Percentiles rank a stretch among this genome's conserved stretches.
Evolutionary conservation across 2,329 filamentous ascomycete genomes (phyloP).

Genomic region (Hypoxylon sp.): DNA sequence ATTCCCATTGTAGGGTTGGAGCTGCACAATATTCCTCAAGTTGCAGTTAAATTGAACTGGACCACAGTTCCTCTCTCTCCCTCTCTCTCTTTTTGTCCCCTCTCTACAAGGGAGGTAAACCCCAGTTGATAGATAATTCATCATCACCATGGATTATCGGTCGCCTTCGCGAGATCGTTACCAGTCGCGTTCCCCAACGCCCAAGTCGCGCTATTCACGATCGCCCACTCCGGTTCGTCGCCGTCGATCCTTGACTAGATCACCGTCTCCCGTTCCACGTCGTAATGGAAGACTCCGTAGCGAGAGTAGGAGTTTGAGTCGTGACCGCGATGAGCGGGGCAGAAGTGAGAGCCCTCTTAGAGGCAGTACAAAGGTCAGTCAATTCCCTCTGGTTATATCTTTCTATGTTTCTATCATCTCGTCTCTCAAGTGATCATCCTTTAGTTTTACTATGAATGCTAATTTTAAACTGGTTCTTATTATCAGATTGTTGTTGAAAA

Average conservation of each 20-base stretch:
- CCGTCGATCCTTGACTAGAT: conserved; percentile 52
- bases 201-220: conserved; percentile 58
- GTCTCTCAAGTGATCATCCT: background rate
- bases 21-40: background rate
- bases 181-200: conserved; percentile 54
- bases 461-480: conserved; percentile 6
- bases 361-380: conserved; percentile 54
- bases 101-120: background rate
- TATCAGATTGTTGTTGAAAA: conserved; percentile 93
- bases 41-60: background rate
- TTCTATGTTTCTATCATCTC: conserved; percentile 16
- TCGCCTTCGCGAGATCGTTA: conserved; percentile 54
- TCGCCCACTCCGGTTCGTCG: conserved; percentile 53
- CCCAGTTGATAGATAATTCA: background rate
- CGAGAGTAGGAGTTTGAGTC: conserved; percentile 48
- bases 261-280: conserved; percentile 52
- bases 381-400: conserved; percentile 13
- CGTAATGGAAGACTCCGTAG: conserved; percentile 56
- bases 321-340: conserved; percentile 46
- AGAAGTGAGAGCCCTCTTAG: conserved; percentile 51
- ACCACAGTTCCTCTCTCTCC: too few species aligned
- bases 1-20: background rate
- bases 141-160: conserved; percentile 49
- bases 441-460: conserved; percentile 4
- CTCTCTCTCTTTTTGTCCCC: too few species aligned